Conservation (phyloP, 1,139 yeast genomes). For the Eremothecium sinecaudum region DNA sequence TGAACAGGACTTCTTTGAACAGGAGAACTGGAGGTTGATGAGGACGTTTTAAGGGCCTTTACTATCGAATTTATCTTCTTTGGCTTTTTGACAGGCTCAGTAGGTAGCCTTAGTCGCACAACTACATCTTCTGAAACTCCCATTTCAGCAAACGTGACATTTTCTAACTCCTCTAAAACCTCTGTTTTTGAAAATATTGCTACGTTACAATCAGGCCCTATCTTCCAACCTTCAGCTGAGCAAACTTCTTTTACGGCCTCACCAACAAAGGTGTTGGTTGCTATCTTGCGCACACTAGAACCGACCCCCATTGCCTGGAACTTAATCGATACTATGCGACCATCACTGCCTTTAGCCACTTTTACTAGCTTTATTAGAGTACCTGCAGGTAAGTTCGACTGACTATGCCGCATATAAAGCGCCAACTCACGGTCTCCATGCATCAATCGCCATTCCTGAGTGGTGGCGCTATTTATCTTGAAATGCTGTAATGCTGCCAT, state of each 20-base stretch:
- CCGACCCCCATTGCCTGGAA: conserved; percentile 18
- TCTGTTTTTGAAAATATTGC: conserved; percentile 19
- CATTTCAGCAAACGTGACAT: conserved; percentile 15
- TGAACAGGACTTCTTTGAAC: not conserved
- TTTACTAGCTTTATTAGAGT: conserved; percentile 24
- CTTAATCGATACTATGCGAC: conserved; percentile 16
- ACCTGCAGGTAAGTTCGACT: conserved; percentile 31
- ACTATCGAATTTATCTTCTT: not conserved
- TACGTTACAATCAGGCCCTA: conserved; percentile 11
- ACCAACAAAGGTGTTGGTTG: conserved; percentile 6
- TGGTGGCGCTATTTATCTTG: conserved; percentile 10
- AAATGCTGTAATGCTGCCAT: conserved; percentile 14
- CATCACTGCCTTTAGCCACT: not conserved
- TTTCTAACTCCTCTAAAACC: conserved; percentile 11
- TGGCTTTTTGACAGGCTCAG: not conserved
- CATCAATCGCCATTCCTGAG: conserved; percentile 13
- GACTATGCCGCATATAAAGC: conserved; percentile 29
- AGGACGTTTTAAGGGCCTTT: not conserved
- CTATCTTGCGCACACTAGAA: conserved; percentile 12
- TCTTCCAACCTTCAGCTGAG: conserved; percentile 8
- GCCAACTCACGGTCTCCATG: conserved; percentile 23
- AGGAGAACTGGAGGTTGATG: not conserved
- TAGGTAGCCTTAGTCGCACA: conserved; percentile 11
- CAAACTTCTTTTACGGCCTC: conserved; percentile 10
- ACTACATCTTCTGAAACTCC: conserved; percentile 19